These are phyloP conservation scores for Filobasidium wieringae DNA, from an alignment of 768 basidiomycete species.

Conservation along the genomic window DNA sequence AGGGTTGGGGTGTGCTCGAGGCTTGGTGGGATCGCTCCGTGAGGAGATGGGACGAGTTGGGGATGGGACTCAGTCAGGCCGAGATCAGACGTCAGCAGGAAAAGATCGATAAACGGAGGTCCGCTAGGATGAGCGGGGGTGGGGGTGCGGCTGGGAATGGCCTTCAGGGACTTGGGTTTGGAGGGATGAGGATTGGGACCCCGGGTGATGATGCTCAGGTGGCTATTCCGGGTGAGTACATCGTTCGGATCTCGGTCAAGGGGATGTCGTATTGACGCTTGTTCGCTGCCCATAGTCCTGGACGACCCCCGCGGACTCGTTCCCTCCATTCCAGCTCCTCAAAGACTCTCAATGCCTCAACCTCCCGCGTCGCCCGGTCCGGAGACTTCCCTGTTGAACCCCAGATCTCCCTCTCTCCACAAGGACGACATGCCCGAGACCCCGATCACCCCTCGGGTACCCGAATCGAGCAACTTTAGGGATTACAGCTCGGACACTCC, in stretches of 20 bases:
- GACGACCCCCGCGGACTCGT: conserved; percentile 10
- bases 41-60: conserved; percentile 71
- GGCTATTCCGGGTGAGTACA: conserved; percentile 35
- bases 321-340: background rate
- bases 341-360: background rate
- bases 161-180: conserved; percentile 19
- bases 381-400: conserved; percentile 1
- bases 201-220: conserved; percentile 27
- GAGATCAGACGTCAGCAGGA: conserved; percentile 16
- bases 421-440: background rate
- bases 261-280: background rate
- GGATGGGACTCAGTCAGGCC: conserved; percentile 47
- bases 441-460: background rate
- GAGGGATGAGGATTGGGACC: conserved; percentile 26
- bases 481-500: conserved; percentile 7
- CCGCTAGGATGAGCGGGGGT: conserved; percentile 12
- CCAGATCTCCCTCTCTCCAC: conserved; percentile 1
- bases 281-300: conserved; percentile 1
- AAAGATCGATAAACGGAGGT: conserved; percentile 19
- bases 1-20: conserved; percentile 84
- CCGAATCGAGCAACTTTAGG: background rate
- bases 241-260: background rate
- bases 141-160: background rate
- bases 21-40: conserved; percentile 86
- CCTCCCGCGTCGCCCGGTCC: conserved; percentile 3